These are phyloP conservation scores for Collybia nuda DNA, from an alignment of 768 basidiomycete genomes.

Conservation along the genomic window DNA sequence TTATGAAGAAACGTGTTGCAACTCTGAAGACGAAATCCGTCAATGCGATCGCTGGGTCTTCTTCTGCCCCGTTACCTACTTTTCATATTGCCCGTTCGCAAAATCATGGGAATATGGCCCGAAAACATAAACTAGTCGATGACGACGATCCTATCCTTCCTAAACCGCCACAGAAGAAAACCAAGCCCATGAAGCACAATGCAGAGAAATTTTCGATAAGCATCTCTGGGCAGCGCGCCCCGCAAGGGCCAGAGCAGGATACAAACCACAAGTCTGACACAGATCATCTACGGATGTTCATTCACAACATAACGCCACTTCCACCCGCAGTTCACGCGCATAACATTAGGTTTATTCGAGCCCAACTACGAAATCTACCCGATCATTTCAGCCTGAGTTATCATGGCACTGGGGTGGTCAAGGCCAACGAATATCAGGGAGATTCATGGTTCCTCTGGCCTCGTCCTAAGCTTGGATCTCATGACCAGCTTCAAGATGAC, in stretches of 20 bases:
- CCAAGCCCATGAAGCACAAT: background rate
- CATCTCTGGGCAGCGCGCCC: too few species aligned
- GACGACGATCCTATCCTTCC: background rate
- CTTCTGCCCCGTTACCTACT: background rate
- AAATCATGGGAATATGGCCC: too few species aligned
- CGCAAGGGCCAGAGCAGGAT: too few species aligned
- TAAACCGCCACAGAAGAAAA: background rate
- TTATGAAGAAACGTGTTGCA: too few species aligned
- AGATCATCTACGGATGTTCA: background rate
- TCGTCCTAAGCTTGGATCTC: background rate
- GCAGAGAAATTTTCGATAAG: too few species aligned
- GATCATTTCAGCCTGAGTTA: too few species aligned
- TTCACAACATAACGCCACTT: background rate
- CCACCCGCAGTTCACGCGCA: background rate
- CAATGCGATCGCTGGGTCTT: constrained; percentile 6
- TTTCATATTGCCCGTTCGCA: background rate
- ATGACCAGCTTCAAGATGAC: background rate
- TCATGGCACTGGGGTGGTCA: too few species aligned
- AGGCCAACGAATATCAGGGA: too few species aligned
- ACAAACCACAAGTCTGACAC: background rate
- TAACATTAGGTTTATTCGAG: background rate
- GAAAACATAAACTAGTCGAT: too few species aligned
- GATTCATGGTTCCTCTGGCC: constrained; percentile 8
- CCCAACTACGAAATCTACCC: background rate
- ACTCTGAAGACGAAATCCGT: too few species aligned